Conservation (phyloP, 345 rosid species). For the Chamaenerion angustifolium region DNA sequence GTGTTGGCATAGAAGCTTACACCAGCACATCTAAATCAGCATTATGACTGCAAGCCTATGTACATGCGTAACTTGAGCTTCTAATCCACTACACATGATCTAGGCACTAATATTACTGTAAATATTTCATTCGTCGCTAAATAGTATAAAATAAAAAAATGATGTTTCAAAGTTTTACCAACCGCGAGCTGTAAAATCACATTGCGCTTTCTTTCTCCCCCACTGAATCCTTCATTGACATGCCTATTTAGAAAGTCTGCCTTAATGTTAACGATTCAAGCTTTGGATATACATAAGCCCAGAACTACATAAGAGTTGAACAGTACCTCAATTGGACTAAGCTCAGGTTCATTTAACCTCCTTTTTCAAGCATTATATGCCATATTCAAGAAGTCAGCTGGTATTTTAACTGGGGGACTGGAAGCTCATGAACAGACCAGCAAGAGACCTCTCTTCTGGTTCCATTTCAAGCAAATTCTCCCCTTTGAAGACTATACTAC, state of each 20-base stretch:
- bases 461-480: conserved; percentile 60
- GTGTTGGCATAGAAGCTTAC: too few relatives aligned
- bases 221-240: conserved; percentile 98
- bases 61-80: too few relatives aligned
- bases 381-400: conserved; percentile 83
- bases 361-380: conserved; percentile 26
- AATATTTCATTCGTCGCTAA: too few relatives aligned
- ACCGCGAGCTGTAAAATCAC: conserved; percentile 95
- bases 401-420: conserved; percentile 89
- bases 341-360: conserved; percentile 72
- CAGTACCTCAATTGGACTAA: conserved; percentile 55
- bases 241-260: conserved; percentile 84
- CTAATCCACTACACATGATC: too few relatives aligned
- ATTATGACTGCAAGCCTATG: too few relatives aligned
- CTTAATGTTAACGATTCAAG: conserved; percentile 81
- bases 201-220: conserved; percentile 94
- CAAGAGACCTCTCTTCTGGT: conserved; percentile 91
- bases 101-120: too few relatives aligned
- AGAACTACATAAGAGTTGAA: conserved; percentile 53
- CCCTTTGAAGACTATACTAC: conserved; percentile 48
- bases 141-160: not conserved
- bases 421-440: conserved; percentile 94
- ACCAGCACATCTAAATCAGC: too few relatives aligned
- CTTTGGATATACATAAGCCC: conserved; percentile 56
- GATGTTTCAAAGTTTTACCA: conserved; percentile 2